Evolutionary conservation across 2,329 filamentous ascomycete species (phyloP).

Genomic region (Trichoderma koningiopsis): DNA sequence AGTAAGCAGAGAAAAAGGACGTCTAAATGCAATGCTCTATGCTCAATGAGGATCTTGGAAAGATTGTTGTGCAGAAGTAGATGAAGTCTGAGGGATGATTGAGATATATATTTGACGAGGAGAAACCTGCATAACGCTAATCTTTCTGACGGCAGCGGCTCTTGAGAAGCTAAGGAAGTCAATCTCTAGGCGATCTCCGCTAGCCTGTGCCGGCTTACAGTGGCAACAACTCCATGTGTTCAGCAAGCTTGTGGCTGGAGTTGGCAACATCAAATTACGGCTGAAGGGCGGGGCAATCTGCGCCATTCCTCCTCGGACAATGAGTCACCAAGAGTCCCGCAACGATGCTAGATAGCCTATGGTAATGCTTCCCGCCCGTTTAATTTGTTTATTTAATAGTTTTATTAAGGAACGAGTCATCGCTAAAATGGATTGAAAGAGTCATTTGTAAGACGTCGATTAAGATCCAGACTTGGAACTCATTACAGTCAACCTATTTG

Average conservation of each 20-base stretch:
- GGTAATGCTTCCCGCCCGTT: neutral
- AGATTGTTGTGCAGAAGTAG: neutral
- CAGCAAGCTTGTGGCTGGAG: neutral
- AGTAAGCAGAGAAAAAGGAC: neutral
- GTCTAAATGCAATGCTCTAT: neutral
- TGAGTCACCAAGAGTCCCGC: neutral
- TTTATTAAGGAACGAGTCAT: neutral
- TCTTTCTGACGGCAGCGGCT: neutral
- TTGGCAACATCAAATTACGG: neutral
- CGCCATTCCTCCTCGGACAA: neutral
- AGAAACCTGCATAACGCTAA: neutral
- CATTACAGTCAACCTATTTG: neutral
- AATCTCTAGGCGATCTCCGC: neutral
- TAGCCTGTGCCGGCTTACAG: neutral
- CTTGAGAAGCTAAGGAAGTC: neutral
- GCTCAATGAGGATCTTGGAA: neutral
- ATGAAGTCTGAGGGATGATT: neutral
- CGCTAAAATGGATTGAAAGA: neutral
- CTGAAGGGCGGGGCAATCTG: neutral
- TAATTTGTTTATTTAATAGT: neutral
- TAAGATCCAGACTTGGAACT: neutral
- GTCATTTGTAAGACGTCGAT: neutral
- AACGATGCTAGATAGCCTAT: neutral
- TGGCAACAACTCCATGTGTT: neutral
- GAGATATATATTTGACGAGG: neutral